A percentile compares a stretch with the other conserved stretches of the same genome.
Conservation (phyloP, 129 eudicot species). For the Calendula officinalis region DNA sequence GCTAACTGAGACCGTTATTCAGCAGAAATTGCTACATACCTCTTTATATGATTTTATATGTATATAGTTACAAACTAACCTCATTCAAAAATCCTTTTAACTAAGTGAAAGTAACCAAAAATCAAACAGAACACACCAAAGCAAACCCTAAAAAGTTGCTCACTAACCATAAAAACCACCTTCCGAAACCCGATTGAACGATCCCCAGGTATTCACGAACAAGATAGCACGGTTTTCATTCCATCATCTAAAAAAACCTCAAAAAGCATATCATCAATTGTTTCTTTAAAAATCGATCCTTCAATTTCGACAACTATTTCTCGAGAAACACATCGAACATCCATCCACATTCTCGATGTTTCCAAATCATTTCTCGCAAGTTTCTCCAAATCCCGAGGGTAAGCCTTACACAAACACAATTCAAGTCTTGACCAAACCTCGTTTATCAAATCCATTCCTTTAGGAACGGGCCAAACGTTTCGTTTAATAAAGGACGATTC, state of each 20-base stretch:
- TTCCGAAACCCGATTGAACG: constrained; percentile 11
- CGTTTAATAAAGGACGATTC: constrained; percentile 34
- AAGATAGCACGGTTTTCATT: constrained; percentile 7
- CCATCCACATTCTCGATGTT: constrained; percentile 54
- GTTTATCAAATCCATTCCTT: constrained; percentile 56
- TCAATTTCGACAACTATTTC: constrained; percentile 48
- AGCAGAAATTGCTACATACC: constrained; percentile 24
- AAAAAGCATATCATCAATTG: constrained; percentile 55
- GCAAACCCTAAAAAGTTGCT: constrained; percentile 22
- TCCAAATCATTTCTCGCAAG: constrained; percentile 55
- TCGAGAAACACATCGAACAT: constrained; percentile 42
- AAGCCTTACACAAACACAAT: constrained; percentile 32
- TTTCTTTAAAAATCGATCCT: constrained; percentile 48
- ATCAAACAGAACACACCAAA: constrained; percentile 28
- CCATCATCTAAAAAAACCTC: constrained; percentile 21
- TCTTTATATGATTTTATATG: constrained; percentile 20
- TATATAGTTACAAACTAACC: constrained; percentile 29
- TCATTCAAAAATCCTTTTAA: constrained; percentile 17
- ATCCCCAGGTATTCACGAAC: constrained; percentile 13
- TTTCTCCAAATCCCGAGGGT: constrained; percentile 54
- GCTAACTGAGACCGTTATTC: too few relatives aligned
- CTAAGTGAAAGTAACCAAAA: constrained; percentile 26
- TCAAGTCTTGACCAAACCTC: constrained; percentile 75
- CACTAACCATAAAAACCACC: constrained; percentile 11
- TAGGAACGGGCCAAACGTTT: constrained; percentile 40